Evolutionary conservation across 2,329 filamentous ascomycete genomes (phyloP), one percentile per base, ranked within the genome.

Genomic region (Ophiocordyceps unilateralis): DNA sequence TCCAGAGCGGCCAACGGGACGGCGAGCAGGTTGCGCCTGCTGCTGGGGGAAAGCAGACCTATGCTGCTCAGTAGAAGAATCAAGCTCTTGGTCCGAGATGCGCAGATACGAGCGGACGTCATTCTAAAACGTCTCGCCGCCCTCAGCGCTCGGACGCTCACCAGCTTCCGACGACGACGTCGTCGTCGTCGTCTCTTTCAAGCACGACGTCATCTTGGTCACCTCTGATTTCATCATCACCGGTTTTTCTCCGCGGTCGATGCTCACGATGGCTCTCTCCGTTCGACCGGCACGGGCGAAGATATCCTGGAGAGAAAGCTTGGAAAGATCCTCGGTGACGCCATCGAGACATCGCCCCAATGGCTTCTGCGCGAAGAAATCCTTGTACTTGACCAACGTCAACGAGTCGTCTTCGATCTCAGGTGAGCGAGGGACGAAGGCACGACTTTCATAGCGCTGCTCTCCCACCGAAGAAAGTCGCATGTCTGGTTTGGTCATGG

Each of bases 11-110:
- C 39, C n/a, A n/a, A n/a, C n/a, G n/a, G n/a, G n/a, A n/a, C n/a
- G n/a, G n/a, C n/a, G 26, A 19, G 14, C 30, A 5, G 9, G 12
- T 36, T 9, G 10, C n/a, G n/a, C n/a, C n/a, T n/a, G n/a, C n/a
- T n/a, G n/a, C n/a, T n/a, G n/a, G n/a, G n/a, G n/a, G n/a, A n/a
- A n/a, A n/a, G n/a, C n/a, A n/a, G n/a, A n/a, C n/a, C n/a, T n/a
- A n/a, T n/a, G n/a, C 20, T 34, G 39, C 10, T 12, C n/a, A 2
- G 39, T 15, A 14, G 34, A 34, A 17, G 26, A 34, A 5, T 55
- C 53, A n/a, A 57, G 20, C 19, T 59, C 57, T 3, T 58, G 51
- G 23, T 61, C 56, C 14, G 55, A 48, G 26, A 60, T 52, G 42
- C 53, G 51, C 9, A 61, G 51, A 24, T 49, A 47, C 8, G 44